A percentile compares a stretch with the other conserved stretches of the same genome.
Conservation (phyloP, 148 eudicot genomes). For the Rheum nobile region DNA sequence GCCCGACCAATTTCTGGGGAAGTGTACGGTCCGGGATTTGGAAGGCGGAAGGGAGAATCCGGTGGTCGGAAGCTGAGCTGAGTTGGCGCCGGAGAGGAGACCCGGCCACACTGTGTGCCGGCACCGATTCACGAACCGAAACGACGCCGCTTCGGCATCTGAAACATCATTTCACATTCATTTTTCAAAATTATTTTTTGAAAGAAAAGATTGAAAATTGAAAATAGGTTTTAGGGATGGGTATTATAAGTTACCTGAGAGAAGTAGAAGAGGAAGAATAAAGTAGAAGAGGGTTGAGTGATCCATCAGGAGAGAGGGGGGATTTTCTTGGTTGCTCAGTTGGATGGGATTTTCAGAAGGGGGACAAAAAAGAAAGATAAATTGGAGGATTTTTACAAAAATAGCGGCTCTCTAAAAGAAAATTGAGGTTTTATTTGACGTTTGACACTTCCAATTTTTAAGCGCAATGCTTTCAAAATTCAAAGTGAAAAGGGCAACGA, state of each 20-base stretch:
- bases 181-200: not conserved
- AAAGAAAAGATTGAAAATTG: not conserved
- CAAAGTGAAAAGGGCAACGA: no score
- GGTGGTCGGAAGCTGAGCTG: slow-evolving; percentile 56
- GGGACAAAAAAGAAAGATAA: not conserved
- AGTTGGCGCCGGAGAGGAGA: slow-evolving; percentile 73
- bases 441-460: no score
- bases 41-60: slow-evolving; percentile 60
- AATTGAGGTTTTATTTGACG: no score
- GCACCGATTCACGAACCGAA: slow-evolving; percentile 67
- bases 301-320: not conserved
- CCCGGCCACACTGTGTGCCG: slow-evolving; percentile 88
- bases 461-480: no score
- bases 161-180: not conserved
- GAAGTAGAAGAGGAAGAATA: not conserved
- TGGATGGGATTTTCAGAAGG: not conserved
- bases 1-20: slow-evolving; percentile 81
- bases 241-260: not conserved
- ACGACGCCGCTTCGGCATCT: slow-evolving; percentile 41
- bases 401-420: no score
- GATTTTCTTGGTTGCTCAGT: not conserved
- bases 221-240: not conserved
- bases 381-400: no score
- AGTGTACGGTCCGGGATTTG: slow-evolving; percentile 39
- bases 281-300: not conserved